These are phyloP conservation scores for Stevia rebaudiana DNA, from an alignment of 140 eudicot genomes.

Conservation along the genomic window DNA sequence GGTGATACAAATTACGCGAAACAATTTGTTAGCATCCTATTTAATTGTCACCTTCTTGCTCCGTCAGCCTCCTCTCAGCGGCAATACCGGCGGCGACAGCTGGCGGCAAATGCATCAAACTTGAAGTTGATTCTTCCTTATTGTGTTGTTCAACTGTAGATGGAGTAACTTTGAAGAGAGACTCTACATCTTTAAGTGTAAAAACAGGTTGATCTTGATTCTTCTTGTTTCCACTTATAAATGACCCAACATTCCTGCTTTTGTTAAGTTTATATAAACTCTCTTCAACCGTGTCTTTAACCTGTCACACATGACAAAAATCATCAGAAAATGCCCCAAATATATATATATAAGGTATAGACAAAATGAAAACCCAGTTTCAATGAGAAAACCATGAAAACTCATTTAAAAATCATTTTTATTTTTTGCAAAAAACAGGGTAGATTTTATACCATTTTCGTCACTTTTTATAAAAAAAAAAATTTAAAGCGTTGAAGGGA, in stretches of 20 bases:
- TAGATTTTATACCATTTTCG: too few relatives aligned
- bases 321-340: too few relatives aligned
- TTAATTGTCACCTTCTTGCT: constrained; percentile 21
- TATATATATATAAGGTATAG: too few relatives aligned
- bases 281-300: constrained; percentile 91
- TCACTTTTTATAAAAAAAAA: too few relatives aligned
- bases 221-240: constrained; percentile 75
- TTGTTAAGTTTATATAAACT: constrained; percentile 77
- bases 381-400: too few relatives aligned
- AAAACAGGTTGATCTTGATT: constrained; percentile 79
- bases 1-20: not conserved
- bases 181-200: constrained; percentile 80
- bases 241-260: constrained; percentile 47
- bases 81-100: constrained; percentile 84
- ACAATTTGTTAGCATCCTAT: not conserved
- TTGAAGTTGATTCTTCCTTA: constrained; percentile 28
- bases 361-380: too few relatives aligned
- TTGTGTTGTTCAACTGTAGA: constrained; percentile 23
- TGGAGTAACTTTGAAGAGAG: constrained; percentile 63
- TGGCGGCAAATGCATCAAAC: constrained; percentile 69
- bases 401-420: too few relatives aligned
- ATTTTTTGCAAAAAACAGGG: too few relatives aligned
- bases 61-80: constrained; percentile 76
- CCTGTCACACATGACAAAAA: constrained; percentile 37
- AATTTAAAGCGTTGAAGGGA: too few relatives aligned